Evolutionary conservation across 495 filamentous ascomycete species (phyloP), one percentile per base, ranked within the genome.

Genomic region (Daldinia bambusicola): DNA sequence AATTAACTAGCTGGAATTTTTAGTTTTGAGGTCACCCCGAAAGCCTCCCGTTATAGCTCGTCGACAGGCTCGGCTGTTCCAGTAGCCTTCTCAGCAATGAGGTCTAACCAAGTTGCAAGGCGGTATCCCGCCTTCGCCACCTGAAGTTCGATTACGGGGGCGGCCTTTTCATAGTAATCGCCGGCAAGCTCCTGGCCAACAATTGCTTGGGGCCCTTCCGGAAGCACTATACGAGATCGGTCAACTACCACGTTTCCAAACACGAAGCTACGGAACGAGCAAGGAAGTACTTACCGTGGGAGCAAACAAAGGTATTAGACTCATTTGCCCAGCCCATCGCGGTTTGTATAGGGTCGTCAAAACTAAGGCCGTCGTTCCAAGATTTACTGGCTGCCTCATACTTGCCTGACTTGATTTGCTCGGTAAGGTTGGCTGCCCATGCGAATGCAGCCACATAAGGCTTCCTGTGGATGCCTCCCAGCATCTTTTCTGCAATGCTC

Each of bases 81-180:
- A 34, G 70, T 72, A 26, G 63, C 69, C 8, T 55, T 70, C n/a
- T 78, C 67, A n/a, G 75, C 79, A 56, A 89, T 86, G 63, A 82
- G 71, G 69, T 90, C 87, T 62, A 90, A 73, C 88, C 84, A 90
- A 20, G 83, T 83, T 7, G 85, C 89, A 57, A 92, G 75, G 22
- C 91, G 85, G 70, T 89, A 93, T 10, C 92, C 92, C 9, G 88
- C 92, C 75, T 88, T 90, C 2, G 91, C 92, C 72, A 97, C 85
- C 78, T 92, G 88, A 68, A 88, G 67, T 81, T 95, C 88, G 43
- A 95, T 83, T 51, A 91, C 85, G 18, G 85, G 86, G 16, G 85
- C 79, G 13, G 89, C 86, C 16, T 81, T 81, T 51, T 90, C 80
- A 74, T 89, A 91, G 78, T 94, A 94, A 6, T 80, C 79, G 0